Base-by-base conservation (phyloP, 257 asterid genomes). In the Schizonepeta tenuifolia region DNA sequence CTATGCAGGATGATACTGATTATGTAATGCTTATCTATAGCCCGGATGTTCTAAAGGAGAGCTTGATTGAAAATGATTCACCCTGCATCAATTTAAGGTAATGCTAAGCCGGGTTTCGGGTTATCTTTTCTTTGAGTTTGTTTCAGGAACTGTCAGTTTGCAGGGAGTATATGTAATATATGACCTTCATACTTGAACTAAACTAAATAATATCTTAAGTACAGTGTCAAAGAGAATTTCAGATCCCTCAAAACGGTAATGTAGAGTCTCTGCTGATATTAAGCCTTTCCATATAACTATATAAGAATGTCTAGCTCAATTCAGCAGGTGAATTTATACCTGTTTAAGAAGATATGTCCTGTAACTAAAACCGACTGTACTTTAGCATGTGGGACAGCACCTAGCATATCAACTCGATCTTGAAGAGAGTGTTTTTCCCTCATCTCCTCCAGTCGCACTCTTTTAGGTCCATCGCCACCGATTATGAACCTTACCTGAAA, bases 381-480 rank as follows among this genome's bases (percentile, higher is more conserved):
- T 90, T 90, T 86, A 79, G 97, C 88, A 85, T 95, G 99, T 36
- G 97, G 99, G 63, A 95, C 94, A 71, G 97, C 99, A 70, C 99
- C 98, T 82, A 95, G 76, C 99, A 95, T 92, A 56, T 92, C 98
- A 38, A 92, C 98, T 71, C 94, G 95, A 74, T 95, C 98, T 85
- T 95, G 99, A 77, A 92, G 96, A 78, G 92, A 88, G 85, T 95
- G 97, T 12, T 92, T 95, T 71, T 95, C 99, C 80, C 99, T 84
- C 99, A 95, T 95, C 85, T 95, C 98, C 79, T 95, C 99, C 77
- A 95, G 69, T 40, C 95, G 87, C 75, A 95, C 99, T 83, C 98
- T 86, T 86, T 92, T 95, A 70, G 99, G 98, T 70, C 99, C 99
- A 79, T 94, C 97, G 41, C 99, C 99, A 75, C 99, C 99, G 72